Evolutionary conservation across 2,329 filamentous ascomycete species (phyloP), one percentile per base, ranked within the genome.

Genomic region (Tricladium varicosporioides): DNA sequence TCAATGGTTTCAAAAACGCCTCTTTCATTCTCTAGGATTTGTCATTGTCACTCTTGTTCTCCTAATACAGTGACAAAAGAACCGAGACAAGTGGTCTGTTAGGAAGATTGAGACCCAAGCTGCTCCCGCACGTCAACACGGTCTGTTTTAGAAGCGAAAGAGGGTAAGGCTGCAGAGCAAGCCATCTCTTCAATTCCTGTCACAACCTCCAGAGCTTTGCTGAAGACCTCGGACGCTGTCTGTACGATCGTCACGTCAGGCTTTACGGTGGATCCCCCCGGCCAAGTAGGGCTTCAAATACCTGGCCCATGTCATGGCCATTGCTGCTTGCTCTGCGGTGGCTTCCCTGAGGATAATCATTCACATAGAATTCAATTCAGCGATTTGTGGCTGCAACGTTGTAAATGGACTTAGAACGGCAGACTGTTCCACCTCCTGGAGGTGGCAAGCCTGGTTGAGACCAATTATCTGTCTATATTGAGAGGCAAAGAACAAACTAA

Each of bases 41-140:
- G 7, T 27, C 48, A 18, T 48, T 42, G 19, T 56, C 48, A 32
- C 15, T 46, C 16, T 32, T 36, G 3, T 45, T 19, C 15, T 51
- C 18, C 53, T 27, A 56, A 15, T 44, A 36, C 3, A 48, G n/a
- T 1, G 33, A 27, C 7, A 48, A 22, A 13, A 53, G 15, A n/a
- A 53, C 31, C 5, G 48, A 51, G 7, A 47, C 43, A 22, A 53
- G 14, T 8, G 42, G 42, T 33, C 46, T 36, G 3, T 50, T 8
- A 8, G 40, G n/a, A 22, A 36, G n/a, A 19, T 50, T n/a, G n/a
- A 55, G 36, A 44, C 45, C 53, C 8, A 55, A 22, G 2, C 36
- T n/a, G 16, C 50, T 55, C n/a, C 53, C 53, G n/a, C 51, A 22
- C 5, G 31, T 46, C 18, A 42, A 15, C 16, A 33, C 53, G 5